Conservation (phyloP, 2,329 filamentous ascomycete genomes). For the Zymoseptoria ardabiliae region DNA sequence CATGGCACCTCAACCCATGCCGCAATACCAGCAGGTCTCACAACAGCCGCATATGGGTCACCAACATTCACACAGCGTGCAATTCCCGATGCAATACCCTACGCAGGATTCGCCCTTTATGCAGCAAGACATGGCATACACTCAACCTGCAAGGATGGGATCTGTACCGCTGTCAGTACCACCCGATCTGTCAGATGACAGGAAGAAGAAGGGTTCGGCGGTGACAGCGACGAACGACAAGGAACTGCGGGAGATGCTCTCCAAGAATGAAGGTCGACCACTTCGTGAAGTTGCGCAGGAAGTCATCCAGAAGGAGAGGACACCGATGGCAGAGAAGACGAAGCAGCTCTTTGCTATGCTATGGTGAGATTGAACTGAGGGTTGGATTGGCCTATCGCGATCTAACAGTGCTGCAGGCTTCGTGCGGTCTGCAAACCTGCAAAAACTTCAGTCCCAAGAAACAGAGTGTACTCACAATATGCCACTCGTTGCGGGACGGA, state of each 20-base stretch:
- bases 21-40: constrained; percentile 13
- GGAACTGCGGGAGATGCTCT: constrained; percentile 69
- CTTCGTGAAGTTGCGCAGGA: constrained; percentile 67
- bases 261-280: constrained; percentile 58
- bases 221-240: constrained; percentile 73
- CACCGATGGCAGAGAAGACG: constrained; percentile 72
- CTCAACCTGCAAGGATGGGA: constrained; percentile 20
- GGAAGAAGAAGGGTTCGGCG: constrained; percentile 49
- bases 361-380: constrained; percentile 53
- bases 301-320: constrained; percentile 70
- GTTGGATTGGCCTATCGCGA: background rate
- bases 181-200: constrained; percentile 34
- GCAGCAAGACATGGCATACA: constrained; percentile 22
- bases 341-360: constrained; percentile 85
- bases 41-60: constrained; percentile 12
- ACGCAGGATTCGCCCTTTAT: constrained; percentile 22
- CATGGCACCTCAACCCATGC: constrained; percentile 19
- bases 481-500: constrained; percentile 88
- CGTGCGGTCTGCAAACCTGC: constrained; percentile 64
- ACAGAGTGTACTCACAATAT: constrained; percentile 91
- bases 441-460: constrained; percentile 81
- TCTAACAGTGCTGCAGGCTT: constrained; percentile 50
- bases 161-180: constrained; percentile 21
- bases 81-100: constrained; percentile 19
- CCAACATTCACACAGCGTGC: constrained; percentile 5